These are phyloP conservation scores for Phaseolus coccineus DNA, from an alignment of 331 rosid species.

Conservation along the genomic window DNA sequence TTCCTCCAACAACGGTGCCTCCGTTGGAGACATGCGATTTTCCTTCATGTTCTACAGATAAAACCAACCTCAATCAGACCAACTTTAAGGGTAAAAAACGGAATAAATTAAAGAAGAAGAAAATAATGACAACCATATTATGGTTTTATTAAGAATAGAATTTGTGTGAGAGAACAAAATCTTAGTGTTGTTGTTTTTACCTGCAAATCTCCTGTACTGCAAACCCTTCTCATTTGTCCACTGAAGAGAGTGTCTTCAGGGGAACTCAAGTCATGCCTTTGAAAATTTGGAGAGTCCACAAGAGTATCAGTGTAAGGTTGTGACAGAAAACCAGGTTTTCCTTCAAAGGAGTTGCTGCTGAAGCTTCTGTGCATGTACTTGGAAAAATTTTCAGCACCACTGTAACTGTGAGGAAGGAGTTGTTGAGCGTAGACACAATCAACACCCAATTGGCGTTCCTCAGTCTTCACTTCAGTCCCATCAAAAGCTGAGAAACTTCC, in stretches of 20 bases:
- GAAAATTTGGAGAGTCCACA: conserved; percentile 60
- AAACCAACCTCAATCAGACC: conserved; percentile 8
- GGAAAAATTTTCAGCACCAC: conserved; percentile 53
- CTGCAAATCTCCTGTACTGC: conserved; percentile 94
- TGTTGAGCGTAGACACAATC: conserved; percentile 45
- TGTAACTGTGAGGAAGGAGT: conserved; percentile 60
- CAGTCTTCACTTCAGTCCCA: conserved; percentile 61
- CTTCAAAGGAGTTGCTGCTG: conserved; percentile 69
- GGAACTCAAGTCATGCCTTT: conserved; percentile 48
- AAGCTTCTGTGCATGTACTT: conserved; percentile 75
- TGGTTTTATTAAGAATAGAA: no score
- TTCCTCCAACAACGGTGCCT: conserved; percentile 64
- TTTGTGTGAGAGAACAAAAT: no score
- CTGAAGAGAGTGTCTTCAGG: conserved; percentile 55
- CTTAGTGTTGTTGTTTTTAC: conserved; percentile 39
- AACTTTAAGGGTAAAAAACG: background rate
- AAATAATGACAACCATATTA: no score
- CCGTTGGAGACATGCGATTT: conserved; percentile 53
- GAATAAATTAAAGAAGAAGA: background rate
- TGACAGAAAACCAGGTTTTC: conserved; percentile 54
- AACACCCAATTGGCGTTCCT: conserved; percentile 57
- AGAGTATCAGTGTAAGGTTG: conserved; percentile 54
- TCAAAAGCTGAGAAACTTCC: conserved; percentile 52
- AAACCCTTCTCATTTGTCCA: conserved; percentile 80
- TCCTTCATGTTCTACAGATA: conserved; percentile 55